These are phyloP conservation scores for Trifolium fragiferum DNA, from an alignment of 306 rosid genomes.

Conservation along the genomic window DNA sequence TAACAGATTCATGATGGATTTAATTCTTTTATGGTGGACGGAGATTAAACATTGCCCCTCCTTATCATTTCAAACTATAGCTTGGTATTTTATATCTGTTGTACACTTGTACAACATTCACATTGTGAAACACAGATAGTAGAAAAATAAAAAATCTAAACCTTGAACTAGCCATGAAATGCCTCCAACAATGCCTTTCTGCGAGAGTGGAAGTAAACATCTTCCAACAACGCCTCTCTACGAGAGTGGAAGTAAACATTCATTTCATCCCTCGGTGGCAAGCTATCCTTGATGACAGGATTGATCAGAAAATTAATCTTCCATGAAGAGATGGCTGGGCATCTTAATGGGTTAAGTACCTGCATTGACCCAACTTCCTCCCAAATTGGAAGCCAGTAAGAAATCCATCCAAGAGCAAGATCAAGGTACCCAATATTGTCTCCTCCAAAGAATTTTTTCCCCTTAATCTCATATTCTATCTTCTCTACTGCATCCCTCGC, in stretches of 20 bases:
- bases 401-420: constrained; percentile 63
- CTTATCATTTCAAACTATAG: too few species aligned
- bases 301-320: constrained; percentile 41
- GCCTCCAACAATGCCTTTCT: constrained; percentile 13
- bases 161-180: background rate
- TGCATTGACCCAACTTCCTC: constrained; percentile 54
- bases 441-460: constrained; percentile 58
- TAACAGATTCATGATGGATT: background rate
- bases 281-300: constrained; percentile 47
- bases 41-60: too few species aligned
- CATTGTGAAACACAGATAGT: too few species aligned
- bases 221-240: too few species aligned
- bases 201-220: background rate
- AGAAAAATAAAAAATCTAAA: too few species aligned
- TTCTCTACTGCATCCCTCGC: constrained; percentile 54
- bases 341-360: constrained; percentile 50
- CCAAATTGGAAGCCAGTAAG: constrained; percentile 54
- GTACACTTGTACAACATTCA: too few species aligned
- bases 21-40: too few species aligned
- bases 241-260: constrained; percentile 41
- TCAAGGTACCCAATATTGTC: constrained; percentile 60
- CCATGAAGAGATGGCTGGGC: constrained; percentile 47
- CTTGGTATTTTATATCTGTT: too few species aligned
- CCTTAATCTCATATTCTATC: constrained; percentile 54
- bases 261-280: constrained; percentile 55